Conservation (phyloP, 2,329 filamentous ascomycete species). For the Didymella pomorum region DNA sequence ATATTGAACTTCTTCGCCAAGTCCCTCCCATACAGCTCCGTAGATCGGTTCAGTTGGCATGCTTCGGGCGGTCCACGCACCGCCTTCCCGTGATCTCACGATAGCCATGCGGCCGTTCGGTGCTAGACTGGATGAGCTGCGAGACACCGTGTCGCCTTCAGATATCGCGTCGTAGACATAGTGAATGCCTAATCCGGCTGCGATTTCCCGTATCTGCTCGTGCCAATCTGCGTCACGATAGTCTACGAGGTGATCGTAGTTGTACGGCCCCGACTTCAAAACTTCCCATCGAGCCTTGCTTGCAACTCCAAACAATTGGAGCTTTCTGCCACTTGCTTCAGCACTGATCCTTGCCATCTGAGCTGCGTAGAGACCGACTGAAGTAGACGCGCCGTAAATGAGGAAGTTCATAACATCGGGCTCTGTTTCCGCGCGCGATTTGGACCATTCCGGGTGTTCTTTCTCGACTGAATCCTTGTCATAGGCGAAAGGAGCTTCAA, state of each 20-base stretch:
- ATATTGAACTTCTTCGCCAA: constrained; percentile 54
- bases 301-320: constrained; percentile 39
- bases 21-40: constrained; percentile 49
- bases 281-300: constrained; percentile 34
- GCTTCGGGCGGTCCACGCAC: constrained; percentile 38
- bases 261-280: constrained; percentile 47
- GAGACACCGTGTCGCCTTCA: constrained; percentile 49
- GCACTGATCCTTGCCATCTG: constrained; percentile 40
- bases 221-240: constrained; percentile 51
- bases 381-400: constrained; percentile 47
- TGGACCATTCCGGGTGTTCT: constrained; percentile 24
- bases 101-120: constrained; percentile 39
- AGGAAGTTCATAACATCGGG: constrained; percentile 30
- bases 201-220: constrained; percentile 36
- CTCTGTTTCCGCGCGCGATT: background rate
- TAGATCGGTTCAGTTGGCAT: constrained; percentile 49
- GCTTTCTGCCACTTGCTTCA: constrained; percentile 21
- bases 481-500: constrained; percentile 48
- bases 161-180: constrained; percentile 54
- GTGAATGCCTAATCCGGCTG: constrained; percentile 43
- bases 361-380: constrained; percentile 46
- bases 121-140: constrained; percentile 37
- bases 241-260: constrained; percentile 52
- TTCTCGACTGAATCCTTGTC: constrained; percentile 16
- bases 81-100: constrained; percentile 41